Evolutionary conservation across 75 land plant genomes (phyloP), one percentile per base, ranked within the genome.

Genomic region (Cupressus sempervirens): DNA sequence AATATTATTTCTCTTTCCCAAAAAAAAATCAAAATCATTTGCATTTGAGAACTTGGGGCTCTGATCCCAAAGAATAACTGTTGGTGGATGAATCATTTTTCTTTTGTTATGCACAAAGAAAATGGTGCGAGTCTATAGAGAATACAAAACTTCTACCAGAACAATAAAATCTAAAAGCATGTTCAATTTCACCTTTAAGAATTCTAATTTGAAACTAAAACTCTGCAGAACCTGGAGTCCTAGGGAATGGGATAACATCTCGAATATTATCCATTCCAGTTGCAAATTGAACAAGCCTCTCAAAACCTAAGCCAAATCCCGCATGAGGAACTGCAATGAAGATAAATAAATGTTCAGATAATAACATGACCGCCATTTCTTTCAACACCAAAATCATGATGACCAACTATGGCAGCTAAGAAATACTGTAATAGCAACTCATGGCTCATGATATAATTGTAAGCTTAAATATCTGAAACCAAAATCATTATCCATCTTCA

Each of bases 241-340:
- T 89, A 1, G 99, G 99, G 83, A 98, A 98, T 4, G 99, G 99
- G 34, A 98, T 98, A 30, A 91, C 95, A 90, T 98, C 99, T 52
- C 99, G 92, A 32, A 98, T 96, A 76, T 98, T 98, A 36, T 98
- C 99, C 41, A 98, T 89, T 74, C 99, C 99, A 81, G 99, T 98
- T 34, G 94, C 95, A 94, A 94, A 96, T 80, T 95, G 99, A 58
- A 98, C 95, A 45, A 98, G 94, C 83, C 99, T 93, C 88, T 98
- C 99, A 84, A 98, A 98, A 7, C 99, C 99, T 85, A 98, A 86
- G 1, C 99, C 99, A 90, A 98, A 98, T 18, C 99, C 99, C 14
- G 99, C 97, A 89, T 98, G 99, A 38, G 98, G 99, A 86, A 98
- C 99, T 96, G 96, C 83, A 90, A 83, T 58, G 6, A 79, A 84